Evolutionary conservation across 1,284 basidiomycete species (phyloP).

Genomic region (Marasmius tenuissimus): DNA sequence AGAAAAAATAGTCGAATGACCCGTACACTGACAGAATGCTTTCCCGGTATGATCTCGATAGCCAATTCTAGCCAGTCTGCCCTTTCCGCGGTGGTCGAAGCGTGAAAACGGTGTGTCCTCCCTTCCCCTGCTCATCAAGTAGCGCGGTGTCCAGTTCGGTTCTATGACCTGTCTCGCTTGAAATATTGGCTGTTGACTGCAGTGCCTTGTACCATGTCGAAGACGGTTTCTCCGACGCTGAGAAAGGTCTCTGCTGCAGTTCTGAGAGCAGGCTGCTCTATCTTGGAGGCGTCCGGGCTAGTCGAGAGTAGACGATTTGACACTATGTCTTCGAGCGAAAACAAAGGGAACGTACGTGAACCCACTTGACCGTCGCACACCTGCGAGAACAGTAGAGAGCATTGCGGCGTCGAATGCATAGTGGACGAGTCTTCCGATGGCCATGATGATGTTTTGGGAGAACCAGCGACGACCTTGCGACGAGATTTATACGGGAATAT

Average conservation of each 20-base stretch:
- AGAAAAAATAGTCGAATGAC: too few species aligned
- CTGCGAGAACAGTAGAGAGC: constrained; percentile 87
- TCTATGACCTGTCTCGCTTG: constrained; percentile 24
- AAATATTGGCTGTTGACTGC: constrained; percentile 85
- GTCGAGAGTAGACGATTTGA: neutral
- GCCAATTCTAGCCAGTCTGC: too few species aligned
- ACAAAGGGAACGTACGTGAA: constrained; percentile 67
- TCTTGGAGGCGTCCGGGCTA: constrained; percentile 69
- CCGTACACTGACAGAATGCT: too few species aligned
- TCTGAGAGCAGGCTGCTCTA: constrained; percentile 76
- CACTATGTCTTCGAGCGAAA: neutral
- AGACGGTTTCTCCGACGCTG: constrained; percentile 85
- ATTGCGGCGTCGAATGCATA: constrained; percentile 86
- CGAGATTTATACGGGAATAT: neutral
- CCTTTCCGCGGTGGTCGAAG: neutral
- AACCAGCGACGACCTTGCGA: neutral
- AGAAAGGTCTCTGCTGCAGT: constrained; percentile 82
- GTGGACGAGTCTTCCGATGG: constrained; percentile 81
- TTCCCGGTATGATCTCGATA: too few species aligned
- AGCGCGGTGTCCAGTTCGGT: neutral
- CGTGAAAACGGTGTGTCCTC: neutral
- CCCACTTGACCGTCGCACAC: constrained; percentile 88
- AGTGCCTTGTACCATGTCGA: constrained; percentile 78
- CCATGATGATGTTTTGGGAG: constrained; percentile 45
- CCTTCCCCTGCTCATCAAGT: neutral